A percentile compares a stretch with the other conserved stretches of the same genome.
These are phyloP conservation scores for Malus hybrid DNA, from an alignment of 331 rosid genomes.

Conservation along the genomic window DNA sequence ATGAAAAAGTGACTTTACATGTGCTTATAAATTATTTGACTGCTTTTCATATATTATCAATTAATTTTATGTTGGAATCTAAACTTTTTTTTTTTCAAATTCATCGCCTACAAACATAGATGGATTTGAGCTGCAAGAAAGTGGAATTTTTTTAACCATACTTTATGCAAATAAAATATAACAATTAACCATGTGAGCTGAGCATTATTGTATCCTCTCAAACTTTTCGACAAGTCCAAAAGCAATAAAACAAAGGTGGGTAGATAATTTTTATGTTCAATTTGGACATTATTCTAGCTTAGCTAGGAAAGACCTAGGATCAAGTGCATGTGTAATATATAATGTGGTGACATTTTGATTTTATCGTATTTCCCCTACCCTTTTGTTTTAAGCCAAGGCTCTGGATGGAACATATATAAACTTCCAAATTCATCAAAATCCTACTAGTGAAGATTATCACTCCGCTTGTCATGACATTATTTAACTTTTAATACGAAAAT, in stretches of 20 bases:
- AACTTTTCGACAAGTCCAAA: neutral
- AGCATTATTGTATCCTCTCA: too few relatives aligned
- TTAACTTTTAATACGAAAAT: neutral
- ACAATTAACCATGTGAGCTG: too few relatives aligned
- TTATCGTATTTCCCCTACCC: neutral
- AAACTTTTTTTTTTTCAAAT: too few relatives aligned
- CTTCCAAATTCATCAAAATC: neutral
- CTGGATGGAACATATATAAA: too few relatives aligned
- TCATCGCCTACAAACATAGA: too few relatives aligned
- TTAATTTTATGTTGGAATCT: too few relatives aligned
- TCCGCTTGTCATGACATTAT: neutral
- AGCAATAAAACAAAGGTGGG: neutral
- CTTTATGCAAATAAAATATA: too few relatives aligned
- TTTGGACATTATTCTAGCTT: neutral
- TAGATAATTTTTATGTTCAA: neutral
- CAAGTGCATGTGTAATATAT: neutral
- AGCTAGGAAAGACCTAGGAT: neutral
- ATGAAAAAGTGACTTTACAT: too few relatives aligned
- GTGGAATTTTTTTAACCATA: too few relatives aligned
- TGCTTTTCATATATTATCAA: too few relatives aligned
- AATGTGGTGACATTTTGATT: neutral
- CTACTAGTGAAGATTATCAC: neutral
- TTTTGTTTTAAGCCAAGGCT: neutral
- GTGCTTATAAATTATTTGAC: too few relatives aligned
- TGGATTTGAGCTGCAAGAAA: too few relatives aligned